Percentiles rank a stretch among this genome's conserved stretches.
Evolutionary conservation across 352 stramenopile genomes (phyloP).

Genomic region (Globisporangium perplexum): DNA sequence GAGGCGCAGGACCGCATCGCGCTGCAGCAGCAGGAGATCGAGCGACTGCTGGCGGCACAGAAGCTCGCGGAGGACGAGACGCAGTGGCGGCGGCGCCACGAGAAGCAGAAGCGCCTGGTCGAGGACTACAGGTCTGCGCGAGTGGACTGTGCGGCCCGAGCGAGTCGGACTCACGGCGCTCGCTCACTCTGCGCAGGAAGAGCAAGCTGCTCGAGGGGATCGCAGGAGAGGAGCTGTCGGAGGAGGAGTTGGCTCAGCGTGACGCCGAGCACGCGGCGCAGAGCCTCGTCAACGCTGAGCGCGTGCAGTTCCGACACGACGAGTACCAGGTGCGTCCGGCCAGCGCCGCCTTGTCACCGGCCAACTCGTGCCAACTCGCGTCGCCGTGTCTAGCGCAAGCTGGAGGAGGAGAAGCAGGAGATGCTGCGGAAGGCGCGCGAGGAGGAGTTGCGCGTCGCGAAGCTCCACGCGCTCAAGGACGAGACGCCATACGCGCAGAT

Average conservation of each 20-base stretch:
- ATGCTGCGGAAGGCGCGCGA: constrained; percentile 18
- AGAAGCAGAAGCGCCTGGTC: constrained; percentile 42
- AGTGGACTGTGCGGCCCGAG: no score
- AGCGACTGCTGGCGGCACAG: constrained; percentile 31
- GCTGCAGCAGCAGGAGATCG: constrained; percentile 48
- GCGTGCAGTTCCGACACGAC: constrained; percentile 50
- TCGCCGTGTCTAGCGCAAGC: constrained; percentile 35
- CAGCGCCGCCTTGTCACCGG: no score
- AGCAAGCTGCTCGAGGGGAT: constrained; percentile 39
- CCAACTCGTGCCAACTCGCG: not conserved
- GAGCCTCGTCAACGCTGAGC: constrained; percentile 50
- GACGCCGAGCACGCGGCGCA: constrained; percentile 29
- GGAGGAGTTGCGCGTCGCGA: constrained; percentile 32
- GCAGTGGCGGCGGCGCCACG: constrained; percentile 34
- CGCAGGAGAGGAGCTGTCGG: constrained; percentile 26
- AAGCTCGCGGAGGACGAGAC: constrained; percentile 31
- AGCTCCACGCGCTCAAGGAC: constrained; percentile 58
- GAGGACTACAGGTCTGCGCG: constrained; percentile 58
- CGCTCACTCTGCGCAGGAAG: constrained; percentile 9
- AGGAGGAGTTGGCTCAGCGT: constrained; percentile 27
- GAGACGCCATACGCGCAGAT: constrained; percentile 64
- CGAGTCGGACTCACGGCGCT: no score
- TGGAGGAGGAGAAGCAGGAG: constrained; percentile 30
- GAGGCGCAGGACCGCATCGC: constrained; percentile 54
- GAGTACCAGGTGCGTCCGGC: constrained; percentile 54